A percentile compares a stretch with the other conserved stretches of the same genome.
These are phyloP conservation scores for Salvia hispanica DNA, from an alignment of 257 asterid genomes.

Conservation along the genomic window DNA sequence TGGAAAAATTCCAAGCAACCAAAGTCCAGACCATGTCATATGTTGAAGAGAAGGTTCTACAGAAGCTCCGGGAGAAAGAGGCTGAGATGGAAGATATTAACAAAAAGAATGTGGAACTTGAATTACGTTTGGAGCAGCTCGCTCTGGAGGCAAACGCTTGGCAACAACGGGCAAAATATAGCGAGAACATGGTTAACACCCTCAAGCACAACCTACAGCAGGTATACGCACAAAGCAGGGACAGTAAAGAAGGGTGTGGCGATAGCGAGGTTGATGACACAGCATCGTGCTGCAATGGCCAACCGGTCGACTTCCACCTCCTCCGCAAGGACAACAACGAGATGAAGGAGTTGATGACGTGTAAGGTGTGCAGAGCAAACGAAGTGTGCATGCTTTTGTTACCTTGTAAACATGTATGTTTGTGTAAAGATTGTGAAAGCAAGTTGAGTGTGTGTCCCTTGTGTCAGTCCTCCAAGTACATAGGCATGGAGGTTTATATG, in stretches of 20 bases:
- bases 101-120: conserved; percentile 80
- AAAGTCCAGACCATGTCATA: conserved; percentile 82
- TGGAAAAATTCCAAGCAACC: conserved; percentile 77
- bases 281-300: conserved; percentile 82
- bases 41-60: conserved; percentile 73
- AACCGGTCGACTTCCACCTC: conserved; percentile 47
- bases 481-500: conserved; percentile 89
- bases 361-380: conserved; percentile 83
- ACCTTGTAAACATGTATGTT: conserved; percentile 95
- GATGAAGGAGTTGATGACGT: conserved; percentile 63
- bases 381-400: conserved; percentile 82
- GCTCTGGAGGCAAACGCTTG: conserved; percentile 79
- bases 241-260: conserved; percentile 97
- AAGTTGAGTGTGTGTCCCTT: conserved; percentile 75
- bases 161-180: conserved; percentile 87
- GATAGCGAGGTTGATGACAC: conserved; percentile 92
- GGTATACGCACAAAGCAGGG: conserved; percentile 72
- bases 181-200: conserved; percentile 72
- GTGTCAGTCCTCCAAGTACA: conserved; percentile 75
- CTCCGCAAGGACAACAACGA: conserved; percentile 50
- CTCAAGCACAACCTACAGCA: conserved; percentile 75
- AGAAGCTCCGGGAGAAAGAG: conserved; percentile 78
- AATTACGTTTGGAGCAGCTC: conserved; percentile 65
- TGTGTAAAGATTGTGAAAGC: conserved; percentile 91
- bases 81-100: conserved; percentile 72